Evolutionary conservation across 805 yeast genomes (phyloP), one percentile per base, ranked within the genome.

Genomic region (Spathaspora sp.): DNA sequence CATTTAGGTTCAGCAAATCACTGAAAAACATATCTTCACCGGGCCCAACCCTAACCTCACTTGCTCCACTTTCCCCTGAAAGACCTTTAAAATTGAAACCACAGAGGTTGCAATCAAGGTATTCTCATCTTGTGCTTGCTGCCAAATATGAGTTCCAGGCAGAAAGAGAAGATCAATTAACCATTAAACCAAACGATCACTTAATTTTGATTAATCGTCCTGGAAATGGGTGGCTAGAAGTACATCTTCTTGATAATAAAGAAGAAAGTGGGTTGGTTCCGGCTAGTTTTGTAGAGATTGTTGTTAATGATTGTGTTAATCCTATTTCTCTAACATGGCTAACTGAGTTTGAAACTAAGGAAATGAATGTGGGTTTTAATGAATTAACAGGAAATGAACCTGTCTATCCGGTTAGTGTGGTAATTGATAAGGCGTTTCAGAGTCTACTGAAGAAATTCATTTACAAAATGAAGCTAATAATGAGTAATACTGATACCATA

Each of bases 201-300:
- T 57, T 72, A 35, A 66, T 65, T 50, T 55, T 72, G 12, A 32
- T 72, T 4, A 66, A 68, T 19, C 59, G 72, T 28, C 69, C 67
- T 2, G 77, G 75, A 2, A 69, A 70, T 53, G 78, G 77, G 20
- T 72, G 77, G 77, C 50, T 73, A 23, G 52, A 59, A 39, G 77
- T 73, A 2, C 66, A 65, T 51, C 52, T 55, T 17, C 52, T 72
- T 23, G 66, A 63, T 42, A 54, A 60, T 12, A 52, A 51, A 9
- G 57, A 54, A 31, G 45, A 51, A 12, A 50, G 31, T 9, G 78
- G 78, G 0, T 56, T 67, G 4, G 66, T 73, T 31, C 77, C 78
- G 6, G 75, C 77, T 3, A 63, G 68, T 45, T 72, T 70, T 52
- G 69, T 72, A 16, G 69, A 66, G 16, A 73, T 73, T 17, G 70